Evolutionary conservation across 139 green algal species (phyloP), one percentile per base, ranked within the genome.

Genomic region (Chlorella sp.): DNA sequence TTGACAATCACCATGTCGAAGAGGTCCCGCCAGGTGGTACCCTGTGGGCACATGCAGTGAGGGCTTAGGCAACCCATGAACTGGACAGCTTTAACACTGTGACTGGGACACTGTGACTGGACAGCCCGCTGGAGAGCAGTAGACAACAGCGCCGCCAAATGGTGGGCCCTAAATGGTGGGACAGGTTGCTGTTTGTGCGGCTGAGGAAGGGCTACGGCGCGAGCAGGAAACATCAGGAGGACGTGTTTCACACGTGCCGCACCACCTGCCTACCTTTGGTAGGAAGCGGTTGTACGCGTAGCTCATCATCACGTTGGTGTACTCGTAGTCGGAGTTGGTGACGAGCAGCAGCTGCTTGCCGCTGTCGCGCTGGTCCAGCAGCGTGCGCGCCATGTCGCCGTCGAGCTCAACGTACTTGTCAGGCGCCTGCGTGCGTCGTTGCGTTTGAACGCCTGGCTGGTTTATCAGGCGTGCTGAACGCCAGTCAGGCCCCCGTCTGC

Each of bases 341-440:
- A 98, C 97, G 60, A 98, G 91, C 80, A 98, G 82, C 61, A 98
- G 83, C 79, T 84, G 82, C 85, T 97, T 97, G 35, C 93, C 93
- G n/a, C 42, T 71, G 67, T 89, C 79, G n/a, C 77, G 72, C 78
- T 97, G 93, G 77, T 98, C 93, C 49, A 98, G 81, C 75, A 98
- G 89, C 6, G 93, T 89, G 24, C 85, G 80, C 0, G 92, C 79
- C 79, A 95, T 89, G 68, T 95, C 91, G 20, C 90, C 90, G 73
- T 98, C 93, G 27, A 89, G 79, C 61, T 93, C 80, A 24, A 98
- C 89, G 79, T 90, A 98, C 5, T 74, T 65, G 49, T 83, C 82
- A 35, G 88, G 88, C 1, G 76, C 82, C 77, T 87, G 74, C 30
- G n/a, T n/a, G n/a, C n/a, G n/a, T n/a, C n/a, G n/a, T n/a, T n/a